phyloP scores from a whole-genome alignment of 768 basidiomycete species.

The Stropharia rugosoannulata region DNA sequence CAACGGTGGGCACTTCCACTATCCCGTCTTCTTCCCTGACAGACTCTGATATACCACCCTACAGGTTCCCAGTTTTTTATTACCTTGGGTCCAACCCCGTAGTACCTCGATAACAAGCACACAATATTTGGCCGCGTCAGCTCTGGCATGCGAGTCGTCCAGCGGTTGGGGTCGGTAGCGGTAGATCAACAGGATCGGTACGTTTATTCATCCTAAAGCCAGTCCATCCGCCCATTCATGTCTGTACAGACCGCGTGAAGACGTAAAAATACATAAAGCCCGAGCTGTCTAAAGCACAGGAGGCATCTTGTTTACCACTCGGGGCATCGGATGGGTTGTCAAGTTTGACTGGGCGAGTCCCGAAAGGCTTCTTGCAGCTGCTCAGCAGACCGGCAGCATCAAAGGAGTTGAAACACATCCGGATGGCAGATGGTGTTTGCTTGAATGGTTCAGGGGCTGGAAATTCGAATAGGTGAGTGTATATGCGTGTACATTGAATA shows the following conservation, averaged over 20 bases:
- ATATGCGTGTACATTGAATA: background rate
- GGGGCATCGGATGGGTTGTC: background rate
- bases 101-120: slow-evolving; percentile 80
- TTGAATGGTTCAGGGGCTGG: slow-evolving; percentile 49
- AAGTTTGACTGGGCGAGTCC: slow-evolving; percentile 18
- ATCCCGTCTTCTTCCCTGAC: slow-evolving; percentile 19
- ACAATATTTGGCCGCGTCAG: slow-evolving; percentile 91
- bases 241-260: slow-evolving; percentile 57
- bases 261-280: slow-evolving; percentile 88
- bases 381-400: slow-evolving; percentile 36
- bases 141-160: slow-evolving; percentile 89
- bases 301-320: background rate
- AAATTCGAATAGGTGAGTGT: background rate
- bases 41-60: background rate
- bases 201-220: slow-evolving; percentile 24
- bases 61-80: slow-evolving; percentile 95
- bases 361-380: slow-evolving; percentile 19
- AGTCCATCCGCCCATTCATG: background rate
- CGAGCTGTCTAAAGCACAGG: slow-evolving; percentile 30
- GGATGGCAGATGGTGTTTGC: slow-evolving; percentile 26
- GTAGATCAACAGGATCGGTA: slow-evolving; percentile 88
- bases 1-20: slow-evolving; percentile 57
- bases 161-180: slow-evolving; percentile 87
- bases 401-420: slow-evolving; percentile 67
- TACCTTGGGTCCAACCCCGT: slow-evolving; percentile 80